Evolutionary conservation across 495 filamentous ascomycete species (phyloP), one percentile per base, ranked within the genome.

Genomic region (Pyrenopolyporus hunteri): DNA sequence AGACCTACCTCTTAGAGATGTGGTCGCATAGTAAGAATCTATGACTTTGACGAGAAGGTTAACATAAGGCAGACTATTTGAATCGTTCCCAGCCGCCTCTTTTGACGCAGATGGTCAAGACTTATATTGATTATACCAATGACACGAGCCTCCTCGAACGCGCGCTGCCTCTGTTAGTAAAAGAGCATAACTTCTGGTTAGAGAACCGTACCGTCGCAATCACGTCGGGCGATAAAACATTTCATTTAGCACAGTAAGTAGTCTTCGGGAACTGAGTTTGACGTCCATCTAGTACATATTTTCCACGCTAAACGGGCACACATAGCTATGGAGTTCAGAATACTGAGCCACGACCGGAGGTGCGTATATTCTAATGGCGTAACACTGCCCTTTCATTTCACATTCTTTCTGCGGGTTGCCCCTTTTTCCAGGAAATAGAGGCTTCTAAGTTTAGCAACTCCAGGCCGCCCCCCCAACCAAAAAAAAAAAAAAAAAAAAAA

Each of bases 61-160:
- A 35, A 60, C 57, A 4, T 35, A 22, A n/a, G 20, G 1, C 39
- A 66, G 63, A 82, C 57, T 82, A 80, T 56, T 56, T 79, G 10
- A 77, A 82, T 60, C 69, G 79, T 17, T 80, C 77, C 4, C 79
- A 82, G 53, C 79, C 78, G 6, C 79, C 79, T 0, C 59, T 82
- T 32, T 64, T 82, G n/a, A 72, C 78, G 1, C 71, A 73, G 64
- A 82, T 82, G 79, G 74, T 82, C 33, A 74, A 73, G 42, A 66
- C 59, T 37, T 82, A 82, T 33, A 59, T 82, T 50, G 74, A 82
- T 23, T 66, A 82, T 51, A 80, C 79, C 45, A 79, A 80, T 20
- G 79, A 82, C 44, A 80, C 79, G 2, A 74, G 71, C 59, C 75
- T 82, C 17, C 62, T 82, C 4, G 61, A 71, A 25, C 65, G 79